phyloP scores from a whole-genome alignment of 1,284 basidiomycete genomes.

The Termitomyces sp. region DNA sequence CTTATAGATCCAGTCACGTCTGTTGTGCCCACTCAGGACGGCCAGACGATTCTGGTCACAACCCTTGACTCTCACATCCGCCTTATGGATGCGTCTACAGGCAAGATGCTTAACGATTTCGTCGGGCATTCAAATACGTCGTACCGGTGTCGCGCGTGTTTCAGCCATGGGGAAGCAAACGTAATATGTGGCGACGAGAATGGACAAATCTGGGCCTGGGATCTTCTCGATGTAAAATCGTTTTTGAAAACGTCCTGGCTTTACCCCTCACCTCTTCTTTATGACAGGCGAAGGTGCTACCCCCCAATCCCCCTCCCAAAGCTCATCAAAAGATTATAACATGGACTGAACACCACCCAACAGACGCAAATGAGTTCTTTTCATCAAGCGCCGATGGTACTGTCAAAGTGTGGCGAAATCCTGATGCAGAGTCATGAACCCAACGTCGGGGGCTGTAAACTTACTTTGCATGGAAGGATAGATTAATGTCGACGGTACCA shows the following conservation, averaged over 20 bases:
- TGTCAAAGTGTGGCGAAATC: conserved; percentile 74
- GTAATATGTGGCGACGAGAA: conserved; percentile 89
- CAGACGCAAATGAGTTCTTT: conserved; percentile 76
- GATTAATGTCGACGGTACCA: conserved; percentile 2
- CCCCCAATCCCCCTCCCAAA: conserved; percentile 63
- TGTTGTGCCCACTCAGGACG: conserved; percentile 70
- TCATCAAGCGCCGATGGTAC: conserved; percentile 86
- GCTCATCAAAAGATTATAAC: conserved; percentile 82
- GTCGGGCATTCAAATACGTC: conserved; percentile 68
- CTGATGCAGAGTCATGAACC: conserved; percentile 17
- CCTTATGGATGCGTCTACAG: conserved; percentile 81
- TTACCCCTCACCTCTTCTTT: background rate
- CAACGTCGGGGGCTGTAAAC: background rate
- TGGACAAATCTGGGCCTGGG: conserved; percentile 89
- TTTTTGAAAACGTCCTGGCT: background rate
- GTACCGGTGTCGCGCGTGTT: conserved; percentile 80
- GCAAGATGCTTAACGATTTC: conserved; percentile 85
- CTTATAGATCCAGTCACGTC: conserved; percentile 78
- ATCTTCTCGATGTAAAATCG: conserved; percentile 75
- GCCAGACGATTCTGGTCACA: conserved; percentile 74
- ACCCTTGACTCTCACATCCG: conserved; percentile 83
- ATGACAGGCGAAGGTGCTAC: conserved; percentile 58
- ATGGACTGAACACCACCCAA: conserved; percentile 87
- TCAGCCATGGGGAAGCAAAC: conserved; percentile 77
- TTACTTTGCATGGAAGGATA: background rate